Base-by-base conservation (phyloP, 2,329 filamentous ascomycete species). In the Clarireedia monteithiana region DNA sequence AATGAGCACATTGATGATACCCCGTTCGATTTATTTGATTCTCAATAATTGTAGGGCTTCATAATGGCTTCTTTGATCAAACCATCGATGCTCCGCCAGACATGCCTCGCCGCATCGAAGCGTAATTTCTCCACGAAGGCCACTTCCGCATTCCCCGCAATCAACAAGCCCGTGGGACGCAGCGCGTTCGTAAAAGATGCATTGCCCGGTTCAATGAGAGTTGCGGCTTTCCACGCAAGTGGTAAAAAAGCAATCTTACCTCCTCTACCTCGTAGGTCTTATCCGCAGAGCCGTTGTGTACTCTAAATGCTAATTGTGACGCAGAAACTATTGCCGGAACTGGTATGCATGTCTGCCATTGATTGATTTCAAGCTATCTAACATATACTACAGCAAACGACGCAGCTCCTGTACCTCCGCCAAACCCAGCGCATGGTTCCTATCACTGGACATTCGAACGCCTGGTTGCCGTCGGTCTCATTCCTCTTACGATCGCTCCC, bases 401-500 rank as follows among this genome's bases (percentile, higher is more conserved):
- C 69, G 83, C 94, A 55, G 88, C 82, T 34, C 83, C 82, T 40
- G 74, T 96, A 24, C 91, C 91, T 47, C 70, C 81, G 23, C 75
- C 89, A 53, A 83, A 81, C 65, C 84, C 92, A 44, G 77, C 84
- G 55, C 89, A 99, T 76, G 94, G 94, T 66, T 95, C 88, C 73
- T 99, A 97, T 79, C 94, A 99, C 82, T 99, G 94, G 94, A 89
- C 88, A 59, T 96, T 96, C 69, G 94, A 99, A 80, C 91, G 89
- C 69, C 71, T 90, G 56, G 76, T 97, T 66, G 86, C 90, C 56
- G 86, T 83, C 56, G 87, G 84, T 55, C 83, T 99, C 60, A 77
- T 99, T 60, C 95, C 94, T 50, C 78, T 99, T 63, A 90, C 87
- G 61, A 79, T 97, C 63, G 86, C 91, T 40, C 94, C 94, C 61